Evolutionary conservation across 2,329 filamentous ascomycete genomes (phyloP).

Genomic region (Aspergillus thermomutatus): DNA sequence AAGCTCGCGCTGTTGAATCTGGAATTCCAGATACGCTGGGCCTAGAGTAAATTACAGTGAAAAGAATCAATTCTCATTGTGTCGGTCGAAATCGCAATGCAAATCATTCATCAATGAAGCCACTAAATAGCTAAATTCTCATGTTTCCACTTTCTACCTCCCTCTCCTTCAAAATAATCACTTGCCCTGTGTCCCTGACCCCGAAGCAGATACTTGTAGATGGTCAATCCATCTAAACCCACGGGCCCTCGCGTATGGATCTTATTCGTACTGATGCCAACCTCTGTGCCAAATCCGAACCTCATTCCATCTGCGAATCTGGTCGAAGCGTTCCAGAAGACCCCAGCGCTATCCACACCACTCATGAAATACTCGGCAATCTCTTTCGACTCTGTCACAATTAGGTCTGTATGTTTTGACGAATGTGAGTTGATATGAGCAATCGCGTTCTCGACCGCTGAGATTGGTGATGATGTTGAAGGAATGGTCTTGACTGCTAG

Average conservation of each 20-base stretch:
- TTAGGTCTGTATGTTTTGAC: constrained; percentile 90
- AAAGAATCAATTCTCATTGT: constrained; percentile 1
- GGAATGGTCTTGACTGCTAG: constrained; percentile 79
- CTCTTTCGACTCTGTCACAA: constrained; percentile 67
- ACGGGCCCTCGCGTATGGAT: constrained; percentile 93
- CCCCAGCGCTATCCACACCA: constrained; percentile 81
- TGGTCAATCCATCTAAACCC: constrained; percentile 88
- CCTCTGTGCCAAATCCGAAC: constrained; percentile 96
- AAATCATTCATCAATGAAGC: not conserved
- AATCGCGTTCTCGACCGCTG: constrained; percentile 66
- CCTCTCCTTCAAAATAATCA: constrained; percentile 59
- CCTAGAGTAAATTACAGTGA: not conserved
- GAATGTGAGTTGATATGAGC: constrained; percentile 88
- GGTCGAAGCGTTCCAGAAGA: constrained; percentile 96
- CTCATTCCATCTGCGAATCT: constrained; percentile 95
- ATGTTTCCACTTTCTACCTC: constrained; percentile 57
- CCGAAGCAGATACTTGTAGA: constrained; percentile 92
- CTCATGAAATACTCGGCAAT: constrained; percentile 80
- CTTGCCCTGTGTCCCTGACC: constrained; percentile 79
- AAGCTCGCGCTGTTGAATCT: not conserved
- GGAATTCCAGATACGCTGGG: not conserved
- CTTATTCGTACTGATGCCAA: constrained; percentile 98
- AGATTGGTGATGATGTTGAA: constrained; percentile 16
- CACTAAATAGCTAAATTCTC: constrained; percentile 37
- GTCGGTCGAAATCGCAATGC: not conserved